These are phyloP conservation scores for Aspergillus clavatus DNA, from an alignment of 2,329 filamentous ascomycete species.

Conservation along the genomic window DNA sequence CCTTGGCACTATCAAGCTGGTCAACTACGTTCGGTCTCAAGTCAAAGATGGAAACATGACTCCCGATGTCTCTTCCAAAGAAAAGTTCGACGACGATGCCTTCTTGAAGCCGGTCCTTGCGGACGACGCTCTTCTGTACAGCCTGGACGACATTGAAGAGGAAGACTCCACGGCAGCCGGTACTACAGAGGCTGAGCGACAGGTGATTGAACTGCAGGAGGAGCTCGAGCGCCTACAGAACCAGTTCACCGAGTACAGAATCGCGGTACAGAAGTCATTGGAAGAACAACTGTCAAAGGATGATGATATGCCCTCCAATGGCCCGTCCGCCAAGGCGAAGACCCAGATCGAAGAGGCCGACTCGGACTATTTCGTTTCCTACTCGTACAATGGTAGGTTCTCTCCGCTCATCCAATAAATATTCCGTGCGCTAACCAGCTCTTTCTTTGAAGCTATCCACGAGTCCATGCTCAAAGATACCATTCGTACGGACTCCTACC, in stretches of 20 bases:
- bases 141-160: constrained; percentile 68
- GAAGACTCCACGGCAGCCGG: constrained; percentile 23
- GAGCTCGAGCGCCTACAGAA: constrained; percentile 56
- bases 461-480: constrained; percentile 93
- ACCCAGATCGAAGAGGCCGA: constrained; percentile 49
- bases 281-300: constrained; percentile 61
- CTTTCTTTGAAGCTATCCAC: constrained; percentile 64
- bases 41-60: constrained; percentile 42
- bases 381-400: constrained; percentile 61
- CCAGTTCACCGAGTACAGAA: constrained; percentile 62
- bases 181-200: constrained; percentile 40
- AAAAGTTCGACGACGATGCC: constrained; percentile 68
- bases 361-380: constrained; percentile 60
- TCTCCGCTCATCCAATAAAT: background rate
- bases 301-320: constrained; percentile 35
- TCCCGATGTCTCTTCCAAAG: constrained; percentile 56
- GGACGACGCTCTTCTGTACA: constrained; percentile 84
- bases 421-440: background rate
- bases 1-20: constrained; percentile 66
- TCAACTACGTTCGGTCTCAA: constrained; percentile 60
- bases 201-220: constrained; percentile 57
- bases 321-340: constrained; percentile 26
- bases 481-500: constrained; percentile 83
- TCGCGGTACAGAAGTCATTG: constrained; percentile 62
- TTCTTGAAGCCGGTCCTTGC: constrained; percentile 80